These are phyloP conservation scores for Dalechampia spathulata DNA, from an alignment of 441 rosid genomes.

Conservation along the genomic window DNA sequence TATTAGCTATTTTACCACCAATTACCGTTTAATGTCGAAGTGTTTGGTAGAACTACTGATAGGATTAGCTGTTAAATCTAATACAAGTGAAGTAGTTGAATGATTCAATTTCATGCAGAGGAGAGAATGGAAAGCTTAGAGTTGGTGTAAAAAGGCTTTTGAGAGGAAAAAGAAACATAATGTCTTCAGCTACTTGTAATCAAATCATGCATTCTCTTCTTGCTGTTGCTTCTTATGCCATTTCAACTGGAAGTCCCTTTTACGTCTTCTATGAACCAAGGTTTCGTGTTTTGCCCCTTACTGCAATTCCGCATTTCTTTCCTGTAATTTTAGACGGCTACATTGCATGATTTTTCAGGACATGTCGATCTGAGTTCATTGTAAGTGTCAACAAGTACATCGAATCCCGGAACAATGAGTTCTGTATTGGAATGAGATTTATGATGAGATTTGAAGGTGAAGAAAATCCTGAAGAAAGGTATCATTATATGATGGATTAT, in stretches of 20 bases:
- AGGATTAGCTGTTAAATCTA: no score
- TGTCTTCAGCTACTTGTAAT: no score
- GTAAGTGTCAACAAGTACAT: conserved; percentile 86
- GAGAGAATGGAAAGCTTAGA: no score
- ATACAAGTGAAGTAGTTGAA: no score
- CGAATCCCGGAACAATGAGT: conserved; percentile 82
- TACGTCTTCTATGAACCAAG: conserved; percentile 97
- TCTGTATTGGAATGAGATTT: conserved; percentile 96
- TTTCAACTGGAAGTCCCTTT: conserved; percentile 77
- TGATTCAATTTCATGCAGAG: no score
- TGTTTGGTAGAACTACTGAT: no score
- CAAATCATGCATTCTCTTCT: conserved; percentile 99
- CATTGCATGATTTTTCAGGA: conserved; percentile 46
- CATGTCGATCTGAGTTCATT: conserved; percentile 94
- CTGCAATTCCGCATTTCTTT: not conserved
- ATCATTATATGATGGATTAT: conserved; percentile 11
- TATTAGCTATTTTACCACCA: no score
- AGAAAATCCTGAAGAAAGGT: conserved; percentile 97
- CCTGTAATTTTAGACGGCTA: no score
- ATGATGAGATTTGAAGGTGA: conserved; percentile 99
- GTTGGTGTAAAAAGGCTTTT: no score
- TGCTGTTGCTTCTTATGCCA: conserved; percentile 98
- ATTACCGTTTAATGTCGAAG: conserved; percentile 97
- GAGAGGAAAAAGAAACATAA: no score
- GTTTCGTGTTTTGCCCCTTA: conserved; percentile 20